A percentile compares a stretch with the other conserved stretches of the same genome.
phyloP scores from a whole-genome alignment of 2,329 filamentous ascomycete genomes.

The Sporothrix globosa region DNA sequence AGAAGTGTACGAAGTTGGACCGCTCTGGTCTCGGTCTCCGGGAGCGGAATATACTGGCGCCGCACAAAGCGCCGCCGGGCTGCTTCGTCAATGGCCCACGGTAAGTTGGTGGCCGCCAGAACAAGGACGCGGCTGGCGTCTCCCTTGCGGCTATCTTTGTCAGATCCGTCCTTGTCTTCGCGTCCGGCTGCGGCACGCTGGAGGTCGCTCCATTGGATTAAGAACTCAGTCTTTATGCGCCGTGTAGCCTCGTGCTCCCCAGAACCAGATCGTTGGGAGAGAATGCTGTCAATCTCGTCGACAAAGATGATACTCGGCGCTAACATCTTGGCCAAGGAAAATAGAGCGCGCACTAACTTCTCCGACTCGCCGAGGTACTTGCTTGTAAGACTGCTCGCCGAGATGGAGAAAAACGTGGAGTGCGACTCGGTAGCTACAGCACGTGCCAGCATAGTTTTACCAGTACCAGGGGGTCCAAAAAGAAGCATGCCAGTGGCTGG shows the following conservation, averaged over 20 bases:
- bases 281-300: slow-evolving; percentile 93
- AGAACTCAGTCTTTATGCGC: slow-evolving; percentile 94
- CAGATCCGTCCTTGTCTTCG: slow-evolving; percentile 67
- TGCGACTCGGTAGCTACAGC: slow-evolving; percentile 93
- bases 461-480: slow-evolving; percentile 96
- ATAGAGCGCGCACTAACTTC: slow-evolving; percentile 91
- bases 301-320: slow-evolving; percentile 98
- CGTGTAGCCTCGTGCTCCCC: slow-evolving; percentile 92
- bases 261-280: slow-evolving; percentile 79
- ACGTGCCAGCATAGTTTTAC: slow-evolving; percentile 96
- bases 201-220: slow-evolving; percentile 96
- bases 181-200: slow-evolving; percentile 84
- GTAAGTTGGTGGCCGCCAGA: slow-evolving; percentile 90
- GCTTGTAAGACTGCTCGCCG: slow-evolving; percentile 88
- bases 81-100: slow-evolving; percentile 97
- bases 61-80: slow-evolving; percentile 87
- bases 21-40: slow-evolving; percentile 79
- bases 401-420: slow-evolving; percentile 97
- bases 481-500: slow-evolving; percentile 93
- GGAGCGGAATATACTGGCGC: slow-evolving; percentile 92
- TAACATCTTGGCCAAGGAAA: slow-evolving; percentile 82
- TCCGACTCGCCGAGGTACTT: slow-evolving; percentile 97
- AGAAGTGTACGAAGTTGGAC: slow-evolving; percentile 78
- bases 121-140: slow-evolving; percentile 90
- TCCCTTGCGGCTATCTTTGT: slow-evolving; percentile 73